Base-by-base conservation (phyloP, 192 early-diverging fungal genomes). In the Paraglomus brasilianum region DNA sequence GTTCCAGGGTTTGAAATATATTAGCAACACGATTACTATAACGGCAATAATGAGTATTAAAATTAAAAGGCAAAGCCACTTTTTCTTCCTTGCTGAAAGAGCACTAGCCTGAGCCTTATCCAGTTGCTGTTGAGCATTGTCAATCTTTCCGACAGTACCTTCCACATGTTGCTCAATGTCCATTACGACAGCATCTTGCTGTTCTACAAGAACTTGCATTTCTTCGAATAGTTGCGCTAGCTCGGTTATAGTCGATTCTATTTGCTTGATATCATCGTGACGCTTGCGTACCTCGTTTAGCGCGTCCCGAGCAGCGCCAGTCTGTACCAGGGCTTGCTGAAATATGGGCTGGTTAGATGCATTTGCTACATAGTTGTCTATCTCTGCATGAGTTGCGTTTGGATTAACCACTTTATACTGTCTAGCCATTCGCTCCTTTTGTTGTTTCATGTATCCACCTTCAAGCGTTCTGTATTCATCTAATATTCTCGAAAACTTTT, bases 351-450 rank as follows among this genome's bases (percentile, higher is more conserved):
- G 40, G 40, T 42, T 14, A 7, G 52, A 63, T 8, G 55, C 40
- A 36, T 85, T 85, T 70, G 86, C 82, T 47, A 91, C 71, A 66
- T 85, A 87, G 68, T 90, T 73, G 19, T 90, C 86, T 40, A 95
- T 86, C 70, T 95, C 93, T 48, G 83, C 84, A 36, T 79, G 74
- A 2, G 85, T 88, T 6, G 93, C 92, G 49, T 88, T 83, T 6
- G 93, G 93, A 70, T 93, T 91, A 22, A 93, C 92, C 76, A 95
- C 89, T 45, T 87, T 79, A 71, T 87, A 89, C 65, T 95, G 92
- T 69, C 91, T 76, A 68, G 90, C 87, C 80, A 94, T 82, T 50
- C 91, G 74, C 52, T 89, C 84, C 62, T 92, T 86, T 75, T 92
- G 93, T 78, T 92, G 91, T 70, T 85, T 84, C 60, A 92, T 85